A percentile compares a stretch with the other conserved stretches of the same genome.
These are phyloP conservation scores for Termitomyces sp. DNA, from an alignment of 1,284 basidiomycete species.

Conservation along the genomic window DNA sequence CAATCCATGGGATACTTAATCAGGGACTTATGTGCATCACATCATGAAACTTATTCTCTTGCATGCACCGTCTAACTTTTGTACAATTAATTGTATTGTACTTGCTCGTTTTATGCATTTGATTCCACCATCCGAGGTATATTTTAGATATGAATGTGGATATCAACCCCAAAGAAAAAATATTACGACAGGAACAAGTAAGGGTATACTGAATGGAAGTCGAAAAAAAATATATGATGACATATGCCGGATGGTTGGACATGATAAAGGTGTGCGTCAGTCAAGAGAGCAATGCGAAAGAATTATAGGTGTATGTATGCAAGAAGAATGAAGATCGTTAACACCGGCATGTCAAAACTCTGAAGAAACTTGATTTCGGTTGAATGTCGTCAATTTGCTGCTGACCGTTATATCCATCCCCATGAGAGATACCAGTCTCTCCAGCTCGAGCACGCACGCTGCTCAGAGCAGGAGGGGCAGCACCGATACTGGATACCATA, in stretches of 20 bases:
- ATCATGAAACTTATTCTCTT: not conserved
- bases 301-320: conserved; percentile 17
- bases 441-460: conserved; percentile 64
- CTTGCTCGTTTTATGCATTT: not conserved
- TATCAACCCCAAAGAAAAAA: conserved; percentile 16
- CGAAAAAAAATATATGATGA: conserved; percentile 17
- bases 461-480: conserved; percentile 66
- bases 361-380: conserved; percentile 55
- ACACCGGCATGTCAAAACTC: conserved; percentile 74
- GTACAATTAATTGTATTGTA: not conserved
- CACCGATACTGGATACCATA: conserved; percentile 64
- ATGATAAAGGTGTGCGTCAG: conserved; percentile 17
- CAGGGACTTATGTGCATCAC: not conserved
- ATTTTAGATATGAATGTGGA: conserved; percentile 15
- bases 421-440: conserved; percentile 59
- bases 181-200: conserved; percentile 24
- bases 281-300: conserved; percentile 20
- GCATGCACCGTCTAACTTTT: not conserved
- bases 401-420: conserved; percentile 55
- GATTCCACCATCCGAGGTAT: conserved; percentile 11
- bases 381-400: conserved; percentile 50
- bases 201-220: conserved; percentile 22
- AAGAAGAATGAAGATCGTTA: conserved; percentile 32
- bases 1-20: conserved; percentile 1
- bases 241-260: conserved; percentile 19